These are phyloP conservation scores for Agaricus bisporus DNA, from an alignment of 768 basidiomycete genomes.

Conservation along the genomic window DNA sequence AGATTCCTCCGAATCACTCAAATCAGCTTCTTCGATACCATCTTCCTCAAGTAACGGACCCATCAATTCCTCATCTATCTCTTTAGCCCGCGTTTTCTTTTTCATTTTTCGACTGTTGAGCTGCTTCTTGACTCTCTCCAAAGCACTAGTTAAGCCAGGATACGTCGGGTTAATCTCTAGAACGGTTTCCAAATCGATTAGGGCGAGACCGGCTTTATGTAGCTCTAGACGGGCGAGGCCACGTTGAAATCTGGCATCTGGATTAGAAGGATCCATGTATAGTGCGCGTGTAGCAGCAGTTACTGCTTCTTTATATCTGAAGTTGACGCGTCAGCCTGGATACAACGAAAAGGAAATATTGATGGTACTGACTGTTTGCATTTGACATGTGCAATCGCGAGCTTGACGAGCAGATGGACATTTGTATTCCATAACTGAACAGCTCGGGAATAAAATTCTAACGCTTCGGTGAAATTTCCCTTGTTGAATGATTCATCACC, in stretches of 20 bases:
- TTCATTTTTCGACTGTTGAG: slow-evolving; percentile 11
- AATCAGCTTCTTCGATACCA: slow-evolving; percentile 23
- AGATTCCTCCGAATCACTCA: slow-evolving; percentile 50
- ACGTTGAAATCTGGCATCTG: slow-evolving; percentile 35
- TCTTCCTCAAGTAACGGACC: slow-evolving; percentile 22
- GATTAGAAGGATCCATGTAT: slow-evolving; percentile 27
- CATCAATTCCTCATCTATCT: slow-evolving; percentile 14
- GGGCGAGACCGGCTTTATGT: slow-evolving; percentile 19
- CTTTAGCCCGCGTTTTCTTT: slow-evolving; percentile 2
- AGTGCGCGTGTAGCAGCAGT: slow-evolving; percentile 31
- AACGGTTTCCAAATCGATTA: slow-evolving; percentile 24
- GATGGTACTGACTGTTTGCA: slow-evolving; percentile 21
- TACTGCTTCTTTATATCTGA: slow-evolving; percentile 34
- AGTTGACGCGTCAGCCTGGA: too few species aligned
- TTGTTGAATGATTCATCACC: slow-evolving; percentile 26
- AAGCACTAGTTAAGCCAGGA: slow-evolving; percentile 9
- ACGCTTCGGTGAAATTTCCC: slow-evolving; percentile 26
- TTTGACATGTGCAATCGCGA: slow-evolving; percentile 31
- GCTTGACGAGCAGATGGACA: slow-evolving; percentile 26
- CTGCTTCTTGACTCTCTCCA: slow-evolving; percentile 15
- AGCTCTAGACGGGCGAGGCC: slow-evolving; percentile 34
- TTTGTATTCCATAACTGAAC: slow-evolving; percentile 27
- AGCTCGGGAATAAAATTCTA: slow-evolving; percentile 28
- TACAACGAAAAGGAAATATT: too few species aligned
- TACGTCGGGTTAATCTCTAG: slow-evolving; percentile 18